Conservation (phyloP, 2,329 filamentous ascomycete genomes). For the Colletotrichum acutatum region DNA sequence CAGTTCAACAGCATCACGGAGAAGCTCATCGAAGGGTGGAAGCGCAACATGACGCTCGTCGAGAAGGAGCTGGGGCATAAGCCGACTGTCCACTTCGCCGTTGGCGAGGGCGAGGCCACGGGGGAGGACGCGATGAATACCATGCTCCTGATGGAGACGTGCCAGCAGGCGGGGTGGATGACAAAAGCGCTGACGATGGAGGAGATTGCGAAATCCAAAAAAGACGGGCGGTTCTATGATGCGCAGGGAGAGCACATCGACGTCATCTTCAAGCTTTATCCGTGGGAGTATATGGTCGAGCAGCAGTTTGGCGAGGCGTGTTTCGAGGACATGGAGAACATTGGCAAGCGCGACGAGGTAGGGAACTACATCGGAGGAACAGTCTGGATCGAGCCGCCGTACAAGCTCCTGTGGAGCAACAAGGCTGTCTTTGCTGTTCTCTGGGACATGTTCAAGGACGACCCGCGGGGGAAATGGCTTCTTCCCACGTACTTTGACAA, state of each 20-base stretch:
- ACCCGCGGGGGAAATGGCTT: constrained; percentile 6
- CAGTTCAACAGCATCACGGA: constrained; percentile 8
- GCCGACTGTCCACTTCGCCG: not conserved
- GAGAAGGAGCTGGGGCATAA: not conserved
- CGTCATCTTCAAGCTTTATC: constrained; percentile 14
- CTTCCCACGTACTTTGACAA: constrained; percentile 14
- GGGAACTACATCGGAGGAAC: not conserved
- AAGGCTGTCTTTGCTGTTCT: constrained; percentile 13
- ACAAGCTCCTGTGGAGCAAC: constrained; percentile 22
- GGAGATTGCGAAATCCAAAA: not conserved
- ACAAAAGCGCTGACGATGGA: not conserved
- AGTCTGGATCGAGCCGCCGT: constrained; percentile 16
- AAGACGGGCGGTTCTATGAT: not conserved
- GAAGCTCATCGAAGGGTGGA: not conserved
- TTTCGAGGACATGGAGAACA: constrained; percentile 11
- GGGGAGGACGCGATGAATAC: not conserved
- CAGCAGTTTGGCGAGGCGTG: not conserved
- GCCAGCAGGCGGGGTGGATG: constrained; percentile 1
- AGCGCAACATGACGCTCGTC: constrained; percentile 1
- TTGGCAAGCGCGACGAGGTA: not conserved
- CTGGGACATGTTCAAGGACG: constrained; percentile 13
- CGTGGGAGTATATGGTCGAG: constrained; percentile 5
- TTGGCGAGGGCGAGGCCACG: not conserved
- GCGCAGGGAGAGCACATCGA: not conserved
- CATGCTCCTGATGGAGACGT: constrained; percentile 17